These are phyloP conservation scores for Aspergillus aculeatinus DNA, from an alignment of 2,329 filamentous ascomycete genomes.

Conservation along the genomic window DNA sequence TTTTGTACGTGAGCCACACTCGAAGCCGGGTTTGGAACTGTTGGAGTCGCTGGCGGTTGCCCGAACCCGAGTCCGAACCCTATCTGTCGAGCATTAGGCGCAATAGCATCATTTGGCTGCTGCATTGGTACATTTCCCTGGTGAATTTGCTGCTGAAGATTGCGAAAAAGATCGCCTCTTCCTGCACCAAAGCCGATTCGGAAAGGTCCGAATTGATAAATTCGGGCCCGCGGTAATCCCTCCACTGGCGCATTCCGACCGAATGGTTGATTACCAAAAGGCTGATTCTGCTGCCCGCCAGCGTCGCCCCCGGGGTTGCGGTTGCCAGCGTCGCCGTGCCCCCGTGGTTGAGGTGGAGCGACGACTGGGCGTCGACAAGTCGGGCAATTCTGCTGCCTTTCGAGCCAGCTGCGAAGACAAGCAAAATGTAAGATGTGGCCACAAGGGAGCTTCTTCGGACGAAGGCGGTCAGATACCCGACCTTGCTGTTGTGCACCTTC, in stretches of 20 bases:
- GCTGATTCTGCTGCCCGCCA: slow-evolving; percentile 30
- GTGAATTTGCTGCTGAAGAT: slow-evolving; percentile 63
- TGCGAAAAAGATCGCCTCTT: slow-evolving; percentile 61
- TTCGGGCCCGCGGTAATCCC: slow-evolving; percentile 52
- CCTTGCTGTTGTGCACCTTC: slow-evolving; percentile 30
- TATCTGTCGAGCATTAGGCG: slow-evolving; percentile 38
- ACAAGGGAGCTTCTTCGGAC: slow-evolving; percentile 94
- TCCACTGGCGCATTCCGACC: slow-evolving; percentile 41
- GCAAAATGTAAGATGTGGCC: slow-evolving; percentile 93
- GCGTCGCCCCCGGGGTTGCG: slow-evolving; percentile 27
- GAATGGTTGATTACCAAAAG: slow-evolving; percentile 39
- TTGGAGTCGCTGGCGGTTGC: slow-evolving; percentile 26
- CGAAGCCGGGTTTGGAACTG: slow-evolving; percentile 20
- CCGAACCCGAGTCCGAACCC: slow-evolving; percentile 45
- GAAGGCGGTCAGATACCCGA: slow-evolving; percentile 70
- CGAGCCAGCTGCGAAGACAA: slow-evolving; percentile 94
- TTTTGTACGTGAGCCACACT: slow-evolving; percentile 48
- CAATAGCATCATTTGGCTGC: slow-evolving; percentile 31
- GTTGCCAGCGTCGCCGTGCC: slow-evolving; percentile 27
- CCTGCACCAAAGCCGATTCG: slow-evolving; percentile 68
- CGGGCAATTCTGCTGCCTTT: slow-evolving; percentile 94
- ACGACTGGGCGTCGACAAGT: slow-evolving; percentile 86
- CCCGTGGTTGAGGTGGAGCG: slow-evolving; percentile 39
- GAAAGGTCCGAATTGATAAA: slow-evolving; percentile 73
- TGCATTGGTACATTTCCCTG: slow-evolving; percentile 49